phyloP scores from a whole-genome alignment of 495 filamentous ascomycete species.

The Podospora conica region DNA sequence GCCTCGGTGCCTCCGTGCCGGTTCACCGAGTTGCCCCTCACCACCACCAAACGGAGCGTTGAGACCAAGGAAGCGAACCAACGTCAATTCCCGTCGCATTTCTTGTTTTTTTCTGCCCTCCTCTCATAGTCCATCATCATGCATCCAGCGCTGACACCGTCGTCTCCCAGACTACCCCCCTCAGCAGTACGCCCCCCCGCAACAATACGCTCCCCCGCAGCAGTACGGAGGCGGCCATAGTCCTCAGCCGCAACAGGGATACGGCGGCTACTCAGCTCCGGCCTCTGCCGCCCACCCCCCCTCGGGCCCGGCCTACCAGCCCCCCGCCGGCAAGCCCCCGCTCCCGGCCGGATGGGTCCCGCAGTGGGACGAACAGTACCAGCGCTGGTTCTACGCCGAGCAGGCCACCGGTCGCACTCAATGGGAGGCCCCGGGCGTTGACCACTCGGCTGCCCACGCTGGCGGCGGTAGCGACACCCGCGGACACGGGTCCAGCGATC shows the following conservation, averaged over 20 bases:
- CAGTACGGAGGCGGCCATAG: constrained; percentile 25
- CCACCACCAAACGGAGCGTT: neutral
- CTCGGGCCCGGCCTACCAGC: constrained; percentile 34
- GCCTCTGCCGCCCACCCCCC: constrained; percentile 12
- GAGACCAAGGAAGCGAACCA: neutral
- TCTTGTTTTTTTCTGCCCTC: neutral
- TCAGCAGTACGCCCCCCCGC: constrained; percentile 7
- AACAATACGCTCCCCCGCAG: constrained; percentile 15
- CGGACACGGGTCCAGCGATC: constrained; percentile 6
- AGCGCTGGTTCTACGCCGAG: constrained; percentile 58
- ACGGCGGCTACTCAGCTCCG: constrained; percentile 18
- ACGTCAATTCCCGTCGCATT: neutral
- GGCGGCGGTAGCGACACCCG: constrained; percentile 5
- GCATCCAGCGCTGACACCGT: neutral
- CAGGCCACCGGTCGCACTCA: constrained; percentile 52
- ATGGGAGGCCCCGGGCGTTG: constrained; percentile 49
- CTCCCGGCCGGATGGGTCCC: constrained; percentile 55
- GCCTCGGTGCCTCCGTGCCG: neutral
- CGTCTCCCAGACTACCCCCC: constrained; percentile 7
- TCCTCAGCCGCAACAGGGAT: constrained; percentile 13
- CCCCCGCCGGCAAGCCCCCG: constrained; percentile 44
- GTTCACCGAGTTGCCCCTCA: neutral
- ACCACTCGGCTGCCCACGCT: constrained; percentile 11
- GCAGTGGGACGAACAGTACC: constrained; percentile 50
- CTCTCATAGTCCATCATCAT: neutral